Base-by-base conservation (phyloP, 2,329 filamentous ascomycete species). In the Venturia nashicola region DNA sequence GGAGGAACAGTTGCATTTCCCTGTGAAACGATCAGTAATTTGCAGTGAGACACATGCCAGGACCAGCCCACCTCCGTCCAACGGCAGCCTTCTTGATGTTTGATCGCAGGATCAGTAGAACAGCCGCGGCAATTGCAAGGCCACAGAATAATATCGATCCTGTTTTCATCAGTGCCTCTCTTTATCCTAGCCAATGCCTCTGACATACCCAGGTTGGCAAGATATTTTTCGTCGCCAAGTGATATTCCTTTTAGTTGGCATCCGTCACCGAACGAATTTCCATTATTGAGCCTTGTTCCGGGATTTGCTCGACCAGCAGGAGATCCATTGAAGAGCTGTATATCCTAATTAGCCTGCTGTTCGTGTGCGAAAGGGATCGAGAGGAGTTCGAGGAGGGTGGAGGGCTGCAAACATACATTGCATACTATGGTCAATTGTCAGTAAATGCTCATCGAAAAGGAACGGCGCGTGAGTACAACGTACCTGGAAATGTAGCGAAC, bases 1-100 rank as follows among this genome's bases (percentile, higher is more conserved):
- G 67, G 61, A 99, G 83, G 77, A 99, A 97, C 42, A 97, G 71
- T 81, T 99, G 94, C 84, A 99, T 97, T 76, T 99, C 94, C 75
- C 94, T 96, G 71, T 64, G 63, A 72, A 70, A 44, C 16, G 40
- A 4, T 54, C 12, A 63, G 43, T 23, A 9, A 61, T 16, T 16
- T 61, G 46, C 18, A 3, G 36, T 63, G 54, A 51, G 8, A 51
- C 46, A 27, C 11, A 27, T 14, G 12, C 46, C 59, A 60, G 23
- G 18, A 55, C 23, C 27, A 16, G 70, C 82, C 66, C 78, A 95
- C 91, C 91, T 89, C 79, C 94, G 83, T 66, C 94, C 94, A 59
- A 99, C 94, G 64, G 94, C 94, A 64, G 94, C 94, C 75, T 89
- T 87, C 78, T 99, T 97, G 73, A 83, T 85, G 71, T 97, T 89